phyloP scores from a whole-genome alignment of 1,284 basidiomycete genomes.

The Rhodotorula sp. region DNA sequence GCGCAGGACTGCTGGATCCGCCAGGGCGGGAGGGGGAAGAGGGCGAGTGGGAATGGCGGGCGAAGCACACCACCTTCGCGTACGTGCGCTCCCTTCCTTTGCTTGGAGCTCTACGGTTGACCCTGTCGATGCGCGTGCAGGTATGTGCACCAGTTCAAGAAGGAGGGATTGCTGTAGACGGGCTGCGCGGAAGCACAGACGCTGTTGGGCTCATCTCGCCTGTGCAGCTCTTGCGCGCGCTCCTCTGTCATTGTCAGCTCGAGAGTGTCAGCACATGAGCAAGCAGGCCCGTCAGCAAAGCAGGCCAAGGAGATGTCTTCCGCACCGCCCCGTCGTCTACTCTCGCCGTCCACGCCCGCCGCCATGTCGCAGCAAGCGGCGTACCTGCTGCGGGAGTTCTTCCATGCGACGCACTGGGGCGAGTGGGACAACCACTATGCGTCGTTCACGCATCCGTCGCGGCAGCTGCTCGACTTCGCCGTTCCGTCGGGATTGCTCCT shows the following conservation, averaged over 20 bases:
- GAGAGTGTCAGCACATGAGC: too few species aligned
- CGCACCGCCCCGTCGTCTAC: too few species aligned
- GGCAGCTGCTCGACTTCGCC: slow-evolving; percentile 51
- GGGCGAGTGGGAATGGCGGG: slow-evolving; percentile 38
- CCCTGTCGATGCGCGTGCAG: background rate
- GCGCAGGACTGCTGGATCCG: slow-evolving; percentile 32
- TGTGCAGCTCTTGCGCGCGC: too few species aligned
- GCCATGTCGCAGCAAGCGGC: slow-evolving; percentile 56
- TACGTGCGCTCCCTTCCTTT: background rate
- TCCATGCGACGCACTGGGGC: slow-evolving; percentile 81
- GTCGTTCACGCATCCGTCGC: slow-evolving; percentile 81
- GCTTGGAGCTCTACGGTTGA: background rate
- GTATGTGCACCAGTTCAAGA: slow-evolving; percentile 38
- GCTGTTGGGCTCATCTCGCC: too few species aligned
- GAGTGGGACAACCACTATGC: slow-evolving; percentile 88
- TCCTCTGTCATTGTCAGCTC: too few species aligned
- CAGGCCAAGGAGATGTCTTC: background rate
- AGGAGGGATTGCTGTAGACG: slow-evolving; percentile 33
- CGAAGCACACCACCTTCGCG: slow-evolving; percentile 33
- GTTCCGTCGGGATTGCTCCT: slow-evolving; percentile 49
- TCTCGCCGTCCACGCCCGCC: background rate
- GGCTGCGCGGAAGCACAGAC: background rate
- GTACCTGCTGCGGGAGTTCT: slow-evolving; percentile 85
- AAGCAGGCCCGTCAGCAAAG: background rate
- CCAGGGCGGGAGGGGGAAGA: slow-evolving; percentile 1